Conservation (phyloP, 306 rosid genomes). For the Rosa persica region DNA sequence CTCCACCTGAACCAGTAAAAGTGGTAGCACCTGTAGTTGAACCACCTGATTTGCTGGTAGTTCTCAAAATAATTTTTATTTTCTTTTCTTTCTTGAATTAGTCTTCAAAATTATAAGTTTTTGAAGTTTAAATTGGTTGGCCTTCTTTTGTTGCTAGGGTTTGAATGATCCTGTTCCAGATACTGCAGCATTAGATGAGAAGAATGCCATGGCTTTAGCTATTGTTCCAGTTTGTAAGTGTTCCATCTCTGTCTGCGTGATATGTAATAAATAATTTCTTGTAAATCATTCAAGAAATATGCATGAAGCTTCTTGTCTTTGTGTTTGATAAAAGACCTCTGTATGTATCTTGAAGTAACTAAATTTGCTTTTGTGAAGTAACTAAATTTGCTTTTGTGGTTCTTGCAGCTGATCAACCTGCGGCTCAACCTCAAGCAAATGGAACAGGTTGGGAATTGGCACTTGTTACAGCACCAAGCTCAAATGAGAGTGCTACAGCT, state of each 20-base stretch:
- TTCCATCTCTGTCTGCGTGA: conserved; percentile 24
- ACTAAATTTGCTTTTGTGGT: conserved; percentile 7
- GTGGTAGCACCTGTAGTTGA: conserved; percentile 69
- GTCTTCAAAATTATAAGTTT: background rate
- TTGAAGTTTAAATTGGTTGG: background rate
- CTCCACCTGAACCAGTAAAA: conserved; percentile 77
- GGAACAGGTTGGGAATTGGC: conserved; percentile 99
- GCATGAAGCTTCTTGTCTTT: background rate
- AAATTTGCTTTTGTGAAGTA: background rate
- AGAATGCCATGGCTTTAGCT: conserved; percentile 92
- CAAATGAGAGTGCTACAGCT: conserved; percentile 71
- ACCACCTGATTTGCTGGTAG: conserved; percentile 92
- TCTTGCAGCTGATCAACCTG: conserved; percentile 64
- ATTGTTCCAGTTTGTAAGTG: conserved; percentile 76
- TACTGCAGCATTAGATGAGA: conserved; percentile 80
- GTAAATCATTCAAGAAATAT: background rate
- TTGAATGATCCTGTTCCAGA: conserved; percentile 82
- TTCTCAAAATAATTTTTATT: conserved; percentile 4
- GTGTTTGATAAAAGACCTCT: background rate
- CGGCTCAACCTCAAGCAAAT: conserved; percentile 60
- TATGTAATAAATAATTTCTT: background rate
- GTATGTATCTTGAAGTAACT: background rate
- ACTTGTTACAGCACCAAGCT: conserved; percentile 95
- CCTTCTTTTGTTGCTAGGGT: conserved; percentile 50
- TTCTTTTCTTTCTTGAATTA: background rate